Base-by-base conservation (phyloP, 1,284 basidiomycete genomes). In the Phellopilus nigrolimitatus region DNA sequence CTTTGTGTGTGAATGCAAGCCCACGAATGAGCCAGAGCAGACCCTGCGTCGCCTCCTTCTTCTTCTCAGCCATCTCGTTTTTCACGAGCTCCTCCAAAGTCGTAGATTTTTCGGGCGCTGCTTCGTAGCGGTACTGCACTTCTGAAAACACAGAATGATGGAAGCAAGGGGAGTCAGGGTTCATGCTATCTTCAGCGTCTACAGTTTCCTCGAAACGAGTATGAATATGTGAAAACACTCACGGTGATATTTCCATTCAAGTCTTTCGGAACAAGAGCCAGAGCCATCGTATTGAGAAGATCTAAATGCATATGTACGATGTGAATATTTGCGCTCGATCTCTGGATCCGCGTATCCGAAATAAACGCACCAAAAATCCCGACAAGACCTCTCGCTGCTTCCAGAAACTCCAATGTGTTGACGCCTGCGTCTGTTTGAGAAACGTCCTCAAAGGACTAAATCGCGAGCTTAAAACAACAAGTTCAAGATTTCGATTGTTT, bases 241-340 rank as follows among this genome's bases (percentile, higher is more conserved):
- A 95, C 93, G 50, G 75, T 73, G 67, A 99, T 97, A 72, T 99
- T 99, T 22, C 93, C 91, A 54, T 81, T 89, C 61, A 99, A 68
- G 71, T 99, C 97, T 59, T 69, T 80, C 69, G 94, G 85, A 5
- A 99, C 95, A 21, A 88, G 75, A 2, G 72, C 61, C 66, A 99
- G 98, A 0, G 95, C 91, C 3, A 88, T 71, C 59, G 89, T 92
- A 56, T 90, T 88, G 45, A 99, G 84, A 19, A 97, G 75, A 73
- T 93, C 95, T 94, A 59, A 3, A 9, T 22, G n/a, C n/a, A n/a
- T 42, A 51, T 31, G 53, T 33, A 17, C 10, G 8, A 4, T 44
- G 40, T 19, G 25, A 30, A 33, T 42, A 42, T 27, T 25, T 50
- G 28, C 13, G 51, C 27, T 15, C 40, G 9, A 30, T 37, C 34